Percentiles rank a stretch among this genome's conserved stretches.
phyloP scores from a whole-genome alignment of 2,329 filamentous ascomycete species.

The Colletotrichum tabaci region DNA sequence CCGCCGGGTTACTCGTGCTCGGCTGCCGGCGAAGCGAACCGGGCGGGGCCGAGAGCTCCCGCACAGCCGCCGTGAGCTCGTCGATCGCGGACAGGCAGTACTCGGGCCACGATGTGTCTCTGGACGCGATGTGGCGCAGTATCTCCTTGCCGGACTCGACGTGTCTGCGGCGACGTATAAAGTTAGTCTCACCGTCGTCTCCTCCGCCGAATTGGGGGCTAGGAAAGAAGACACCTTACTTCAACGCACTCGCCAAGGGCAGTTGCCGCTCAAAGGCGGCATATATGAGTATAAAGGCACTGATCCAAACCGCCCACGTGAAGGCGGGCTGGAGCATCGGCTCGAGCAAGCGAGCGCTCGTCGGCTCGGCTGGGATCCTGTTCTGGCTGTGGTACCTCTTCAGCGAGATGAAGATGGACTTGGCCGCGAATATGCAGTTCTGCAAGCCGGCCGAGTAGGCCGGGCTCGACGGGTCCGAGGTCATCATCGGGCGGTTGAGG shows the following conservation, averaged over 20 bases:
- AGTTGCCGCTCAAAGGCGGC: slow-evolving; percentile 63
- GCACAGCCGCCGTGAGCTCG: slow-evolving; percentile 49
- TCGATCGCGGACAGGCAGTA: slow-evolving; percentile 52
- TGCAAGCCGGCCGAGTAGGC: slow-evolving; percentile 65
- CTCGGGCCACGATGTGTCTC: slow-evolving; percentile 53
- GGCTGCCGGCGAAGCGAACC: not conserved
- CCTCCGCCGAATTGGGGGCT: fast-evolving
- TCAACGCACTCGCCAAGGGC: slow-evolving; percentile 54
- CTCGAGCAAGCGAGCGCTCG: slow-evolving; percentile 35
- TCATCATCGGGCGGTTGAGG: slow-evolving; percentile 65
- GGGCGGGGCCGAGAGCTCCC: slow-evolving; percentile 44
- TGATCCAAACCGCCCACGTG: slow-evolving; percentile 69
- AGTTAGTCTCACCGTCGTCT: not conserved
- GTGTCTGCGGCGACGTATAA: slow-evolving; percentile 42
- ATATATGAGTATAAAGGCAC: slow-evolving; percentile 65
- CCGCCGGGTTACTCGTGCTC: not conserved
- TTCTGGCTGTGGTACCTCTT: slow-evolving; percentile 48
- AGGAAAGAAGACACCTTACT: slow-evolving; percentile 49
- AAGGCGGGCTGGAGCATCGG: slow-evolving; percentile 66
- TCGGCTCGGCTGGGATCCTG: slow-evolving; percentile 24
- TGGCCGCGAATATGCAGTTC: slow-evolving; percentile 65
- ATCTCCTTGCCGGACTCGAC: slow-evolving; percentile 49
- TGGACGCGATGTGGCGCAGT: slow-evolving; percentile 47
- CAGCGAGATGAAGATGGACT: slow-evolving; percentile 61
- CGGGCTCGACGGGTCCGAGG: slow-evolving; percentile 58